Percentiles rank a stretch among this genome's conserved stretches.
Conservation (phyloP, 306 rosid species). For the Purshia tridentata region DNA sequence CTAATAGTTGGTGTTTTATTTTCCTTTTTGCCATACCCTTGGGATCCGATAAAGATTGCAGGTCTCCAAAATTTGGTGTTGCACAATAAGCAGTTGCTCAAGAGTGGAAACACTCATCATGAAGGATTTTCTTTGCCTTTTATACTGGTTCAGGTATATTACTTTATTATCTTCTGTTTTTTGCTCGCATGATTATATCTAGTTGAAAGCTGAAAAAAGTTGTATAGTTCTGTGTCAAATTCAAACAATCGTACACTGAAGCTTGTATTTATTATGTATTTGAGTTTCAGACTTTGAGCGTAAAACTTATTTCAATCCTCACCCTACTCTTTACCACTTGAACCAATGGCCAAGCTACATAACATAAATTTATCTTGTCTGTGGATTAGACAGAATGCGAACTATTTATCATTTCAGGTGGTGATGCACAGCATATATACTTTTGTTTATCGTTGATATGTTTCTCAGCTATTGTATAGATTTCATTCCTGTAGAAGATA, state of each 20-base stretch:
- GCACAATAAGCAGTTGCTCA: conserved; percentile 32
- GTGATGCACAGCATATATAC: not conserved
- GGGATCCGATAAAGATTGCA: conserved; percentile 18
- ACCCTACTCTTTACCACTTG: not conserved
- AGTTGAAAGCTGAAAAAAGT: not conserved
- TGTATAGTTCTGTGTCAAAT: not conserved
- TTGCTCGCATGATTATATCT: not conserved
- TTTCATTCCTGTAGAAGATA: not conserved
- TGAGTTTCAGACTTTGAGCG: not conserved
- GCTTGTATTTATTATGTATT: conserved; percentile 9
- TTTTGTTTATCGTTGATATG: not conserved
- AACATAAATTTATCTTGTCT: not conserved
- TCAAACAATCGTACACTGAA: not conserved
- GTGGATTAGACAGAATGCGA: not conserved
- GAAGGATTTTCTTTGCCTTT: conserved; percentile 39
- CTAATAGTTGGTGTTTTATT: not conserved
- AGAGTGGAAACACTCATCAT: conserved; percentile 18
- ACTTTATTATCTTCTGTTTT: not conserved
- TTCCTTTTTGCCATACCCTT: not conserved
- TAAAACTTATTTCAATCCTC: not conserved
- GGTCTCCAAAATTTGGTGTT: conserved; percentile 28
- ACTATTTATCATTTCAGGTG: not conserved
- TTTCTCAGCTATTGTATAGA: not conserved
- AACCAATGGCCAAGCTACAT: conserved; percentile 5
- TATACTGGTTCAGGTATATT: conserved; percentile 37